phyloP scores from a whole-genome alignment of 2,329 filamentous ascomycete species.

The Exophiala sp. region DNA sequence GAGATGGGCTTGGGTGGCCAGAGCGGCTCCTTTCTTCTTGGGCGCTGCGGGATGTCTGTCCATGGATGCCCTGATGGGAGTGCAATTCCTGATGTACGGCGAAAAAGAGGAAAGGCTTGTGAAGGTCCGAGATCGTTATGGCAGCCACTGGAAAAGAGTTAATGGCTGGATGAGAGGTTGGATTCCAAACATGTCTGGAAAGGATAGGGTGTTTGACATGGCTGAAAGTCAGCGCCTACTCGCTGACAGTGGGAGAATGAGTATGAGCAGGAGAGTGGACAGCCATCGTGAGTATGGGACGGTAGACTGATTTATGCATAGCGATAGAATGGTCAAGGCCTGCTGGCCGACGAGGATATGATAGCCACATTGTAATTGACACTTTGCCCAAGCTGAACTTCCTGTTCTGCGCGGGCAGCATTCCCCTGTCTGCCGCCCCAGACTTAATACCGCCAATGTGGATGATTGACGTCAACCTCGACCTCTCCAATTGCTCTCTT shows the following conservation, averaged over 20 bases:
- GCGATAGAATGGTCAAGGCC: too few species aligned
- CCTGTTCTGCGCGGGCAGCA: neutral
- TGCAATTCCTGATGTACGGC: slow-evolving; percentile 62
- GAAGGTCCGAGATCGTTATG: slow-evolving; percentile 44
- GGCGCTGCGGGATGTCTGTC: slow-evolving; percentile 62
- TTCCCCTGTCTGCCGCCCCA: neutral
- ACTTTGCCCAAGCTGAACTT: neutral
- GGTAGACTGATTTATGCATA: slow-evolving; percentile 6
- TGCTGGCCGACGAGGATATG: too few species aligned
- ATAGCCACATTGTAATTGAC: too few species aligned
- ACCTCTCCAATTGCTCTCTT: slow-evolving; percentile 1
- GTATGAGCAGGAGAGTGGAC: slow-evolving; percentile 16
- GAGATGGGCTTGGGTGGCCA: slow-evolving; percentile 54
- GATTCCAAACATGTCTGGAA: slow-evolving; percentile 53
- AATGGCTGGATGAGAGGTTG: slow-evolving; percentile 65
- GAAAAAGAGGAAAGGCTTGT: slow-evolving; percentile 46
- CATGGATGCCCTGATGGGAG: slow-evolving; percentile 59
- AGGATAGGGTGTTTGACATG: slow-evolving; percentile 31
- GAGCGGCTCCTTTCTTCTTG: slow-evolving; percentile 62
- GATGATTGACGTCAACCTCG: slow-evolving; percentile 2
- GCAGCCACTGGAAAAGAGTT: slow-evolving; percentile 54
- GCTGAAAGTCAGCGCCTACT: slow-evolving; percentile 28
- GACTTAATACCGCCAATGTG: neutral
- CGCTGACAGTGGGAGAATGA: slow-evolving; percentile 23
- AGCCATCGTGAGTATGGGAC: slow-evolving; percentile 23